phyloP scores from a whole-genome alignment of 2,329 filamentous ascomycete species.

The Claviceps paspali region DNA sequence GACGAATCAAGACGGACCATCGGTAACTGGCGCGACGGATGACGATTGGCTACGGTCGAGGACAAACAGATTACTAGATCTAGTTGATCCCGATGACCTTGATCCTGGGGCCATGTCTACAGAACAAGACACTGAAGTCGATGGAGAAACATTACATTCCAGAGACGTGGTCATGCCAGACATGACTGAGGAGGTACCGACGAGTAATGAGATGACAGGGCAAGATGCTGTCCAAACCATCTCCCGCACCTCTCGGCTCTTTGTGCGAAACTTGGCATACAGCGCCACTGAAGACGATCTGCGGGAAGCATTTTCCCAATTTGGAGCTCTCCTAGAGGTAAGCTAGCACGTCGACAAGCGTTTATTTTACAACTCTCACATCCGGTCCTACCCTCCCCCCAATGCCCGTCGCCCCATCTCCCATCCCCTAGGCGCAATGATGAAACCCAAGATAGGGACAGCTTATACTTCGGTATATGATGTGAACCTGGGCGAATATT shows the following conservation, averaged over 20 bases:
- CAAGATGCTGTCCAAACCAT: constrained; percentile 40
- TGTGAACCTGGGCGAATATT: constrained; percentile 87
- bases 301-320: constrained; percentile 52
- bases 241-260: constrained; percentile 60
- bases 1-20: constrained; percentile 12
- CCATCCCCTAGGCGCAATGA: constrained; percentile 41
- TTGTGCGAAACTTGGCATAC: constrained; percentile 80
- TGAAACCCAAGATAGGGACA: constrained; percentile 99
- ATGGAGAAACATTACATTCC: constrained; percentile 13
- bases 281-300: constrained; percentile 64
- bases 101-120: constrained; percentile 9
- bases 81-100: constrained; percentile 59
- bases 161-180: constrained; percentile 12
- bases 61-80: constrained; percentile 72
- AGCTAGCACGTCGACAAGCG: constrained; percentile 25
- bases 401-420: no score
- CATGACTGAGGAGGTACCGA: constrained; percentile 14
- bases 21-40: constrained; percentile 43
- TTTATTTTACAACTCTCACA: no score
- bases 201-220: constrained; percentile 15
- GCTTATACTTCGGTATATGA: constrained; percentile 89
- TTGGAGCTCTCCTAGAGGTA: constrained; percentile 79
- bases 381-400: no score
- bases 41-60: constrained; percentile 84
- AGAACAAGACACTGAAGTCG: constrained; percentile 9